These are phyloP conservation scores for Sugiyamaella floridensis DNA, from an alignment of 805 yeast genomes.

Conservation along the genomic window DNA sequence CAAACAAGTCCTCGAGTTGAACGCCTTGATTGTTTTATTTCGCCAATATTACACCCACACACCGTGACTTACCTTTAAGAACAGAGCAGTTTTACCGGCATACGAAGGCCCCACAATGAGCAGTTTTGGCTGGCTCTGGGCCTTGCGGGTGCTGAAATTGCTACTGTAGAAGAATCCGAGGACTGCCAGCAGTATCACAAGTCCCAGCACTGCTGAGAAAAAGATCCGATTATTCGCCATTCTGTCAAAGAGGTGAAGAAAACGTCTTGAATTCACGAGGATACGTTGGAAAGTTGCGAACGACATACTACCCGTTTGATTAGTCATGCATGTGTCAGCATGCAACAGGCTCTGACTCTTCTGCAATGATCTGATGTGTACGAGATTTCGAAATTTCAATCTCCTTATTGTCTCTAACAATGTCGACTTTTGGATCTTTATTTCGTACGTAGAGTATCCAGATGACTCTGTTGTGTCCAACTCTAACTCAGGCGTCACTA, in stretches of 20 bases:
- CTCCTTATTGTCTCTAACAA: slow-evolving; percentile 21
- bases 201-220: slow-evolving; percentile 13
- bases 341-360: not conserved
- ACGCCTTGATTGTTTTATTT: no score
- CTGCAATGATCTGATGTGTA: not conserved
- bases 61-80: slow-evolving; percentile 18
- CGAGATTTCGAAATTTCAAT: no score
- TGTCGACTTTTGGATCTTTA: slow-evolving; percentile 68
- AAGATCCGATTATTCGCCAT: not conserved
- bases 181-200: slow-evolving; percentile 5
- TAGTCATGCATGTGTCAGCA: not conserved
- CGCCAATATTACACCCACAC: no score
- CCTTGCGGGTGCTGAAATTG: slow-evolving; percentile 17
- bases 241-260: no score
- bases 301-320: no score
- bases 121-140: slow-evolving; percentile 43
- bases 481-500: slow-evolving; percentile 51
- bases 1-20: no score
- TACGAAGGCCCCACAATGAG: slow-evolving; percentile 58
- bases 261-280: no score
- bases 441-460: slow-evolving; percentile 26
- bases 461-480: not conserved
- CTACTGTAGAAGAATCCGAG: not conserved
- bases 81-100: slow-evolving; percentile 62
- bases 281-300: not conserved